phyloP scores from a whole-genome alignment of 495 filamentous ascomycete species.

The Daldinia childiae region DNA sequence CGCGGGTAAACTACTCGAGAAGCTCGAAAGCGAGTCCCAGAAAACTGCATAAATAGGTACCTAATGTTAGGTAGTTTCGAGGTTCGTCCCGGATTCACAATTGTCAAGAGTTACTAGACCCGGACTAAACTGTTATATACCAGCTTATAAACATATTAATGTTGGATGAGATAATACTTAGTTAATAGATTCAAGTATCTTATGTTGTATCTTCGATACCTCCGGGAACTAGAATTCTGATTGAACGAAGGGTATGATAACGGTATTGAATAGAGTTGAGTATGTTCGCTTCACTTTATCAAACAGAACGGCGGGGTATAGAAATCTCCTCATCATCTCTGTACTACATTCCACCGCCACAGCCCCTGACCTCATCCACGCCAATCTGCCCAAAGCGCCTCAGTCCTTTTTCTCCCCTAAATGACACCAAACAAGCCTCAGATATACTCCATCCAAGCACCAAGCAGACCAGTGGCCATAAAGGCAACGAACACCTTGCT shows the following conservation, averaged over 20 bases:
- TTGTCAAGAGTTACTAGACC: too few species aligned
- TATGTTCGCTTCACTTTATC: background rate
- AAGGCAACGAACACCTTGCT: conserved; percentile 49
- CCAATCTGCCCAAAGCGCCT: background rate
- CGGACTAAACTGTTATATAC: background rate
- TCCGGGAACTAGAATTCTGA: background rate
- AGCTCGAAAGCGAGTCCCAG: conserved; percentile 21
- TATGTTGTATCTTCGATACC: background rate
- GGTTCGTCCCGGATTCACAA: too few species aligned
- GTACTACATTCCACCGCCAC: background rate
- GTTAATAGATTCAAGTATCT: background rate
- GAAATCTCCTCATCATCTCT: background rate
- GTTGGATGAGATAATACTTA: background rate
- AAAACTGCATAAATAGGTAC: conserved; percentile 9
- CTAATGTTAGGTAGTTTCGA: too few species aligned
- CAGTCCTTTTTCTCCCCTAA: background rate
- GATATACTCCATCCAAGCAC: conserved; percentile 47
- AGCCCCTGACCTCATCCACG: background rate
- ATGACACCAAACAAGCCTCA: background rate
- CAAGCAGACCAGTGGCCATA: conserved; percentile 42
- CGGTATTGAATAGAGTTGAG: background rate
- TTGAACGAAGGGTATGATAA: background rate
- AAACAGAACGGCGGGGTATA: background rate
- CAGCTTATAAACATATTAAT: background rate
- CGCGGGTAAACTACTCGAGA: conserved; percentile 30